Base-by-base conservation (phyloP, 768 basidiomycete genomes). In the Lactifluus pinguis region DNA sequence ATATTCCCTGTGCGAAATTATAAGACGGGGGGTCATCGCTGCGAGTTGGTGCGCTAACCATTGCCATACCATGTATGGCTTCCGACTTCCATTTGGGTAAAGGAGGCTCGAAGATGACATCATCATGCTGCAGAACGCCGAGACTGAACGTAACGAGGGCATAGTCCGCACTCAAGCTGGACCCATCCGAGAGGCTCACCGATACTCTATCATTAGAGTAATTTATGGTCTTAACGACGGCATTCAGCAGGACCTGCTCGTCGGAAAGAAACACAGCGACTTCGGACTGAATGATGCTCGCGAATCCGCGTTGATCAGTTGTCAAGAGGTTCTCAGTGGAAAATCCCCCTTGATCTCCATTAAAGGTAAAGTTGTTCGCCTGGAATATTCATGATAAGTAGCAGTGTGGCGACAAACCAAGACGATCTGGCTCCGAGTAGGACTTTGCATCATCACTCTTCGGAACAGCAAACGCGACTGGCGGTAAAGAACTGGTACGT, bases 81-180 rank as follows among this genome's bases (percentile, higher is more conserved):
- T 86, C 85, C n/a, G 74, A 59, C 68, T 86, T 87, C 75, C 78
- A 87, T 10, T 66, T 73, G 67, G 85, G 86, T 19, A 86, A 68
- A 9, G 71, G 25, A 2, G 86, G 86, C 45, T 77, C 67, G 64
- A 85, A 87, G 3, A 54, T 59, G 5, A 87, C 80, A 60, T 86
- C 84, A 34, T 77, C 72, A 58, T 84, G 75, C 71, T 88, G 86
- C 56, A 88, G 72, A 7, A 88, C 86, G 0, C 86, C 86, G 1
- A 85, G 68, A 62, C 85, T 86, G 71, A 87, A 87, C 0, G 86
- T 87, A 63, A 80, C 81, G 32, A 88, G 67, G 3, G 80, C 83
- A 68, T 84, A 82, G 54, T 85, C 79, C 14, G 78, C 83, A 14
- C 69, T 72, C 25, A 86, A 66, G 2, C 45, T 71, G 36, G 70